phyloP scores from a whole-genome alignment of 805 yeast genomes.

The Cyberlindnera galapagoensis region DNA sequence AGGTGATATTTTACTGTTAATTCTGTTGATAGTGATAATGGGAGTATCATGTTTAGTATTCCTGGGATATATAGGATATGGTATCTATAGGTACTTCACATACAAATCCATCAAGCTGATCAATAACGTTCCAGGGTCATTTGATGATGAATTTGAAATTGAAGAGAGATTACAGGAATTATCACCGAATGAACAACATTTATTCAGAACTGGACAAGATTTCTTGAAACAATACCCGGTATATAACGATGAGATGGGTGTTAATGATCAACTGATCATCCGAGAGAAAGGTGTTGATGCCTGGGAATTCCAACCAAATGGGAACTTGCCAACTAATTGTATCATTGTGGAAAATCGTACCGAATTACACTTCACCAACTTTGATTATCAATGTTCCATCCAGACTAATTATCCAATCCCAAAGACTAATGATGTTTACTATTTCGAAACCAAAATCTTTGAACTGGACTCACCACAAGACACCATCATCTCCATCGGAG shows the following conservation, averaged over 20 bases:
- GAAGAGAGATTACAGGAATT: slow-evolving; percentile 46
- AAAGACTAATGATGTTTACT: slow-evolving; percentile 50
- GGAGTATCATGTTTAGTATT: too few species aligned
- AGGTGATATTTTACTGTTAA: too few species aligned
- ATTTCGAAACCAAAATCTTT: slow-evolving; percentile 57
- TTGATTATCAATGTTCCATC: slow-evolving; percentile 37
- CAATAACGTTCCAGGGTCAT: slow-evolving; percentile 42
- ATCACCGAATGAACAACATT: slow-evolving; percentile 49
- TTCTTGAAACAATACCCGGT: slow-evolving; percentile 20
- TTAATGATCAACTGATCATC: slow-evolving; percentile 33
- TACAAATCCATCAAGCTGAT: slow-evolving; percentile 16
- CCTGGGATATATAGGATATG: too few species aligned
- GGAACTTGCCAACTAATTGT: slow-evolving; percentile 42
- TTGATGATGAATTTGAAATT: slow-evolving; percentile 42
- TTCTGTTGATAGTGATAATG: too few species aligned
- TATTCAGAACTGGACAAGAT: slow-evolving; percentile 40
- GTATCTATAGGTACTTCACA: too few species aligned
- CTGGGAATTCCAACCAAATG: slow-evolving; percentile 57
- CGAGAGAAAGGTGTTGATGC: slow-evolving; percentile 83
- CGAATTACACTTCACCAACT: slow-evolving; percentile 20
- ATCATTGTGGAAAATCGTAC: slow-evolving; percentile 44
- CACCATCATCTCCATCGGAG: slow-evolving; percentile 56
- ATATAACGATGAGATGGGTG: slow-evolving; percentile 15
- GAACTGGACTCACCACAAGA: slow-evolving; percentile 31
- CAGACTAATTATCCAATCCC: slow-evolving; percentile 38